These are phyloP conservation scores for Pythium rhizo-oryzae DNA, from an alignment of 352 stramenopile species.

Conservation along the genomic window DNA sequence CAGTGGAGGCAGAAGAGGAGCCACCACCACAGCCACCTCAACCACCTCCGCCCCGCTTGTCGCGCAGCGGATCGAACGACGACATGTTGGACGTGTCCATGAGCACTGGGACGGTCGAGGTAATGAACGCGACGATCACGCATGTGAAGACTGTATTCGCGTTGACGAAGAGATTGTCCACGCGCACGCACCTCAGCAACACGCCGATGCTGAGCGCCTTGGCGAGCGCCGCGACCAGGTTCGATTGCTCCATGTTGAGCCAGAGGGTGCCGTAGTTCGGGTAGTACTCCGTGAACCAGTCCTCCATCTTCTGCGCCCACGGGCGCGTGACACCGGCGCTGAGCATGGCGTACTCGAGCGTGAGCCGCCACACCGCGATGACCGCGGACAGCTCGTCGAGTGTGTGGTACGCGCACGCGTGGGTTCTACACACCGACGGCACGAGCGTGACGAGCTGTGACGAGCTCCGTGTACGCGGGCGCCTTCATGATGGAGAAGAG, in stretches of 20 bases:
- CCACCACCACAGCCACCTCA: too few species aligned
- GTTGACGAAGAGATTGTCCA: slow-evolving; percentile 91
- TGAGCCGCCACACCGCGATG: slow-evolving; percentile 86
- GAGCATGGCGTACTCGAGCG: slow-evolving; percentile 92
- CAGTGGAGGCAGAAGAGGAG: too few species aligned
- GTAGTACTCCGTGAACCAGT: slow-evolving; percentile 57
- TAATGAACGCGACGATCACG: slow-evolving; percentile 92
- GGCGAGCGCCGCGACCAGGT: slow-evolving; percentile 60
- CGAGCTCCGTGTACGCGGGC: slow-evolving; percentile 91
- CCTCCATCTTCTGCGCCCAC: slow-evolving; percentile 91
- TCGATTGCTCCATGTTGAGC: slow-evolving; percentile 62
- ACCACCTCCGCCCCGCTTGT: too few species aligned
- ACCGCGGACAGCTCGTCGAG: slow-evolving; percentile 94
- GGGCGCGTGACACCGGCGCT: slow-evolving; percentile 90
- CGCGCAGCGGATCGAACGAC: slow-evolving; percentile 71
- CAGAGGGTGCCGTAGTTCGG: slow-evolving; percentile 44
- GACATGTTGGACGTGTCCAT: slow-evolving; percentile 84
- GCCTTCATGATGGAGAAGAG: slow-evolving; percentile 80
- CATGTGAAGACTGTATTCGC: slow-evolving; percentile 83
- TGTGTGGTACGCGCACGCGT: slow-evolving; percentile 92
- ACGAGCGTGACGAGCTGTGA: slow-evolving; percentile 82
- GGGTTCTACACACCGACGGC: slow-evolving; percentile 88
- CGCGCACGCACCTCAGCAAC: slow-evolving; percentile 79
- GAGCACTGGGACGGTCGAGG: slow-evolving; percentile 78
- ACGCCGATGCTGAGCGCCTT: slow-evolving; percentile 75